Evolutionary conservation across 257 asterid genomes (phyloP).

Genomic region (Solanum stenotomum): DNA sequence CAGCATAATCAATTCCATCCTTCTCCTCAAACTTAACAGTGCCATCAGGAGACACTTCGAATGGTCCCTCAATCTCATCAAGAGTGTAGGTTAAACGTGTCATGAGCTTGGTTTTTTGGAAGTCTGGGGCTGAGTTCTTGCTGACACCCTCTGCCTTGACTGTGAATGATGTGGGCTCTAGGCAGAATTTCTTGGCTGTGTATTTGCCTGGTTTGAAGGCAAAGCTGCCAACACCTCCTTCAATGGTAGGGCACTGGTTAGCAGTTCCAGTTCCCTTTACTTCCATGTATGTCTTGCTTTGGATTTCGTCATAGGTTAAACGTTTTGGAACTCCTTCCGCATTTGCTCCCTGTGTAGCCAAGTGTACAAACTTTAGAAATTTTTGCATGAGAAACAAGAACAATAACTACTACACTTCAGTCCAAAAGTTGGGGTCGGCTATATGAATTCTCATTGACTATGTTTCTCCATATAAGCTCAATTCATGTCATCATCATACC

Average conservation of each 20-base stretch:
- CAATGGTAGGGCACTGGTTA: conserved; percentile 94
- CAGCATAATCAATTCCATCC: conserved; percentile 97
- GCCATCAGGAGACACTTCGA: conserved; percentile 79
- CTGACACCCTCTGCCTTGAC: conserved; percentile 82
- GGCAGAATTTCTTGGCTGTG: conserved; percentile 76
- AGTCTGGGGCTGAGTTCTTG: conserved; percentile 75
- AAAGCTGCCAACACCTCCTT: conserved; percentile 62
- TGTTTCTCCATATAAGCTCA: not conserved
- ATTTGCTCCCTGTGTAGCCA: conserved; percentile 58
- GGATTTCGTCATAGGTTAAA: conserved; percentile 83
- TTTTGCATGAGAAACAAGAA: not conserved
- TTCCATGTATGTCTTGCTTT: conserved; percentile 86
- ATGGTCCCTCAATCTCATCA: conserved; percentile 97
- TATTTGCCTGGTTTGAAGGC: conserved; percentile 81
- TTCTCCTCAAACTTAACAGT: conserved; percentile 82
- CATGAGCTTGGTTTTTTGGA: conserved; percentile 98
- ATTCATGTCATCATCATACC: not conserved
- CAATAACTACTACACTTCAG: not conserved
- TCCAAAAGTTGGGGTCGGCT: not conserved
- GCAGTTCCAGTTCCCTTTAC: conserved; percentile 97
- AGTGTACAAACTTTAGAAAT: not conserved
- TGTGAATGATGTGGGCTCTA: conserved; percentile 98
- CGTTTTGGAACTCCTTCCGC: conserved; percentile 82
- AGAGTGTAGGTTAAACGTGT: conserved; percentile 97
- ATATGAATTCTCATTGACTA: not conserved